Evolutionary conservation across 805 yeast genomes (phyloP).

Genomic region (Wickerhamomyces bisporus): DNA sequence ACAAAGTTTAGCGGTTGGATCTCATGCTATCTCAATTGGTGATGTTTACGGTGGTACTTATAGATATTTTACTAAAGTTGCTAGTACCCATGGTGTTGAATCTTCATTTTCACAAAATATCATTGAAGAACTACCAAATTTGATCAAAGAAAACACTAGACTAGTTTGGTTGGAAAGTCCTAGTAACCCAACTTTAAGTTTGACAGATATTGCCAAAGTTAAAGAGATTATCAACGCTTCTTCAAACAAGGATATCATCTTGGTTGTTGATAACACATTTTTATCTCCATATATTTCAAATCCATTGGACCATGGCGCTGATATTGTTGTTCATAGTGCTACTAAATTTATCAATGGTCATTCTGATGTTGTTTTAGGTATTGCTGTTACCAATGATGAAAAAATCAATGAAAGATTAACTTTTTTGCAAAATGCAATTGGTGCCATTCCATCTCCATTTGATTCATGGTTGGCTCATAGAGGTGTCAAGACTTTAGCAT

Average conservation of each 20-base stretch:
- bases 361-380: slow-evolving; percentile 87
- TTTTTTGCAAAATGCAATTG: slow-evolving; percentile 82
- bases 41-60: slow-evolving; percentile 93
- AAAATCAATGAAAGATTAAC: slow-evolving; percentile 57
- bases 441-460: slow-evolving; percentile 86
- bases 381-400: slow-evolving; percentile 64
- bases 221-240: slow-evolving; percentile 46
- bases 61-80: slow-evolving; percentile 84
- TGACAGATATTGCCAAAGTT: slow-evolving; percentile 69
- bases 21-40: slow-evolving; percentile 74
- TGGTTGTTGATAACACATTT: slow-evolving; percentile 87
- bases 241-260: slow-evolving; percentile 45
- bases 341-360: slow-evolving; percentile 91
- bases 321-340: slow-evolving; percentile 82
- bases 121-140: slow-evolving; percentile 48
- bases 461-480: slow-evolving; percentile 92
- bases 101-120: slow-evolving; percentile 65
- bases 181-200: slow-evolving; percentile 78
- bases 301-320: slow-evolving; percentile 81
- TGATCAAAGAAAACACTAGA: slow-evolving; percentile 57
- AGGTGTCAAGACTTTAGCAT: slow-evolving; percentile 81
- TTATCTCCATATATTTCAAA: slow-evolving; percentile 82
- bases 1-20: slow-evolving; percentile 65
- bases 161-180: slow-evolving; percentile 89
- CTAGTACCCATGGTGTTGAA: slow-evolving; percentile 69